Base-by-base conservation (phyloP, 2,329 filamentous ascomycete genomes). In the Cadophora luteo-olivacea region DNA sequence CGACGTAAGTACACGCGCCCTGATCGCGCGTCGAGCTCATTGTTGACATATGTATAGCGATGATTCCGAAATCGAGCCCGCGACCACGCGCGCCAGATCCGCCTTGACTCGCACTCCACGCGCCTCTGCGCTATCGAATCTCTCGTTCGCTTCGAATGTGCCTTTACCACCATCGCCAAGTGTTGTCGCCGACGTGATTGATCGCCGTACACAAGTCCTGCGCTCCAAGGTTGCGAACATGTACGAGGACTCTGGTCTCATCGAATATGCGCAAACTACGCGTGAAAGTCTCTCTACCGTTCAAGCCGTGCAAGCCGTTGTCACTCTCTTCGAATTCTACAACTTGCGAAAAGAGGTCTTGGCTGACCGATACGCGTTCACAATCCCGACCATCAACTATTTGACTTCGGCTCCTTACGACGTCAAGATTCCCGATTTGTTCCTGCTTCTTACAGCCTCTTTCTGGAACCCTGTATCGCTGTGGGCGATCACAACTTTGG, bases 391-490 rank as follows among this genome's bases (percentile, higher is more conserved):
- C 36, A 79, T 91, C 65, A 73, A 79, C 14, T 78, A 83, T 24
- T 79, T 92, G 25, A 83, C 84, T 67, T 87, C 86, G 16, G 81
- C 83, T 7, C 86, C 87, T 70, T 84, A 87, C 71, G 82, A 88
- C 2, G 83, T 97, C 70, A 85, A 87, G 75, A 80, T 96, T 24
- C 93, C 94, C 0, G 92, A 98, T 79, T 83, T 97, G 74, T 97
- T 96, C 80, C 81, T 91, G 36, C 82, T 97, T 9, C 80, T 97
- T 48, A 92, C 91, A 1, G 82, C 86, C 49, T 86, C 86, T 32
- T 98, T 97, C 85, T 98, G 95, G 95, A 89, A 87, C 0, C 91
- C 94, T 0, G 88, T 92, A 66, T 84, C 89, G 8, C 84, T 94
- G 24, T 98, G 94, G 94, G 79, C 88, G 5, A 78, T 90, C 45